Evolutionary conservation across 2,329 filamentous ascomycete genomes (phyloP).

Genomic region (Aphanocladium album): DNA sequence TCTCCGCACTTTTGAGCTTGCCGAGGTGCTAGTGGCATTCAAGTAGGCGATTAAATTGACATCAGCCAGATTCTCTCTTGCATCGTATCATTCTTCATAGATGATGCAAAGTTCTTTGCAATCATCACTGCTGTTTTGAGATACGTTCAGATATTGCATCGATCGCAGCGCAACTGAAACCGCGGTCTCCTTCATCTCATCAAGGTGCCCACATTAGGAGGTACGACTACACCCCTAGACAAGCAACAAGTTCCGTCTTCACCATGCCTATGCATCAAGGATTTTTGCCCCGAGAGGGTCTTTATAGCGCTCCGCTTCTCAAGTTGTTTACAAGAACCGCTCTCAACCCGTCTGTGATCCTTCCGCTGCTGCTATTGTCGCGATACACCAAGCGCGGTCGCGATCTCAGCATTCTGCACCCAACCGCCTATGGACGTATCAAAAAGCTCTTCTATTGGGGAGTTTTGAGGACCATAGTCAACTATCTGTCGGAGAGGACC

Average conservation of each 20-base stretch:
- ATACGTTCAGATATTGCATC: background rate
- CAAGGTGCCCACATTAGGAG: too few relatives aligned
- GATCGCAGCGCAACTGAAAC: background rate
- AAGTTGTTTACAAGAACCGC: slow-evolving; percentile 54
- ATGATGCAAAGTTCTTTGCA: background rate
- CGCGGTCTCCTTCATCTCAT: background rate
- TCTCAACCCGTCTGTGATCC: slow-evolving; percentile 59
- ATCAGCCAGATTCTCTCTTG: background rate
- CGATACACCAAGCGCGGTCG: slow-evolving; percentile 59
- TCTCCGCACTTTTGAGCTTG: slow-evolving; percentile 12
- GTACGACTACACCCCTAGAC: too few relatives aligned
- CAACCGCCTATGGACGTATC: slow-evolving; percentile 46
- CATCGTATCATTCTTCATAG: background rate
- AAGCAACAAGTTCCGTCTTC: background rate
- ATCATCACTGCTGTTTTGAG: background rate
- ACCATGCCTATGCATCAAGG: slow-evolving; percentile 42
- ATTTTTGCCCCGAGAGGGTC: slow-evolving; percentile 50
- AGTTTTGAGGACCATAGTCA: slow-evolving; percentile 23
- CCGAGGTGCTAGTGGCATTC: slow-evolving; percentile 8
- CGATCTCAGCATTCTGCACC: slow-evolving; percentile 48
- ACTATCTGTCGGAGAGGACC: slow-evolving; percentile 28
- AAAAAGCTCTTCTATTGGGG: slow-evolving; percentile 27
- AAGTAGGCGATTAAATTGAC: background rate
- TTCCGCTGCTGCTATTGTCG: slow-evolving; percentile 59
- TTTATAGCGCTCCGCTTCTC: slow-evolving; percentile 56